Percentiles rank a stretch among this genome's conserved stretches.
phyloP scores from a whole-genome alignment of 2,329 filamentous ascomycete species.

The Aspergillus persii region DNA sequence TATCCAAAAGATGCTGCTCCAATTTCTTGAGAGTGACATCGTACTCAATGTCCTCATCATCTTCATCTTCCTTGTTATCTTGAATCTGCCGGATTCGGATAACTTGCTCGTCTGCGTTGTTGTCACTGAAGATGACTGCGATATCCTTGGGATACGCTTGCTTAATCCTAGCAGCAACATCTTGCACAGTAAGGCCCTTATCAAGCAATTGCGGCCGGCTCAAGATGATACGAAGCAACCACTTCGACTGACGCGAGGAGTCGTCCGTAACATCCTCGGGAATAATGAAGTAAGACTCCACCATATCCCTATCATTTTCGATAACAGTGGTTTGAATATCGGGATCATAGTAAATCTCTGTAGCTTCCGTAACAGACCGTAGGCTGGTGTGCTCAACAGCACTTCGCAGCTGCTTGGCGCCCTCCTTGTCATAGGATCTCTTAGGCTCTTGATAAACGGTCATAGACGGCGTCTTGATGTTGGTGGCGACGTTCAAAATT shows the following conservation, averaged over 20 bases:
- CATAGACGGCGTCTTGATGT: conserved; percentile 99
- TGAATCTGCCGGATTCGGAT: conserved; percentile 84
- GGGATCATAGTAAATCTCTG: conserved; percentile 97
- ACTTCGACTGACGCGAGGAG: conserved; percentile 73
- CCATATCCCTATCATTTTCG: conserved; percentile 84
- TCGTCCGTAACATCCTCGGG: conserved; percentile 74
- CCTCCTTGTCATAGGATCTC: conserved; percentile 65
- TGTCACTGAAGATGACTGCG: conserved; percentile 93
- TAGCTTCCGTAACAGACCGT: conserved; percentile 83
- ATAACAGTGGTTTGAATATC: conserved; percentile 84
- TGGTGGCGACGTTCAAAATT: conserved; percentile 95
- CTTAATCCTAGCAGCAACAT: conserved; percentile 87
- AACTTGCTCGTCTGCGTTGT: conserved; percentile 93
- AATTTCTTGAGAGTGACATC: conserved; percentile 91
- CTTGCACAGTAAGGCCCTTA: conserved; percentile 81
- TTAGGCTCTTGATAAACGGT: conserved; percentile 74
- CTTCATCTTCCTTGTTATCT: conserved; percentile 68
- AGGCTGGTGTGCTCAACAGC: conserved; percentile 92
- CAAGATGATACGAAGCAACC: conserved; percentile 89
- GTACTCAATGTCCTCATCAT: conserved; percentile 73
- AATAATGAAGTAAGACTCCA: conserved; percentile 95
- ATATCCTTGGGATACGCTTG: conserved; percentile 81
- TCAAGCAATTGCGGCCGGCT: conserved; percentile 94
- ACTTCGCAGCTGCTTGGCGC: conserved; percentile 81
- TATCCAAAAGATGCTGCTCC: conserved; percentile 86